phyloP scores from a whole-genome alignment of 2,329 filamentous ascomycete genomes.

The Ceratocystis variospora region DNA sequence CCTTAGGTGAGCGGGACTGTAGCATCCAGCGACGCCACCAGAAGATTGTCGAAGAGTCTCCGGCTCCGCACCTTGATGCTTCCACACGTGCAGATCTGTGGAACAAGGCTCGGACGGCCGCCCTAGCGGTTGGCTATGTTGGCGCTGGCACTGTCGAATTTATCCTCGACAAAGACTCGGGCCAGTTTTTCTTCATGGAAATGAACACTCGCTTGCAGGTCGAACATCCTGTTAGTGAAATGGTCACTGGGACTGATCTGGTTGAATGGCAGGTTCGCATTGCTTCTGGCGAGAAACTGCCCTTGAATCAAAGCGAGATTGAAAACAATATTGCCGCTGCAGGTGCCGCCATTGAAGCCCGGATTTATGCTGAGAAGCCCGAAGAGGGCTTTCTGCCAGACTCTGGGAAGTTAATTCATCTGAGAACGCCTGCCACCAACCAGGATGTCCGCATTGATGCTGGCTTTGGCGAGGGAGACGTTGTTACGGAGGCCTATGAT shows the following conservation, averaged over 20 bases:
- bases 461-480: conserved; percentile 81
- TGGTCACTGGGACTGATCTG: conserved; percentile 57
- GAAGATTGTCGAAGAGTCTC: conserved; percentile 82
- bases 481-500: conserved; percentile 88
- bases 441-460: conserved; percentile 80
- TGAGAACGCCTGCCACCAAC: conserved; percentile 55
- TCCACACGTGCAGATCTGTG: conserved; percentile 47
- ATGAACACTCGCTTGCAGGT: conserved; percentile 87
- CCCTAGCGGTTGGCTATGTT: conserved; percentile 70
- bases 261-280: conserved; percentile 93
- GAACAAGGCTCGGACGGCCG: conserved; percentile 51
- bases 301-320: conserved; percentile 47
- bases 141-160: conserved; percentile 85
- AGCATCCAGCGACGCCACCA: conserved; percentile 78
- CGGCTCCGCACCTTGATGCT: conserved; percentile 54
- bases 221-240: conserved; percentile 80
- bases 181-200: conserved; percentile 70
- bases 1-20: conserved; percentile 80
- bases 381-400: conserved; percentile 86
- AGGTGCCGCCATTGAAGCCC: conserved; percentile 85
- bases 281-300: conserved; percentile 43
- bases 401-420: conserved; percentile 73
- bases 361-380: conserved; percentile 94
- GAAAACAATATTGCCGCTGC: conserved; percentile 58
- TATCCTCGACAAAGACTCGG: conserved; percentile 70